A percentile compares a stretch with the other conserved stretches of the same genome.
phyloP scores from a whole-genome alignment of 257 asterid species.

The Verbascum thapsus region DNA sequence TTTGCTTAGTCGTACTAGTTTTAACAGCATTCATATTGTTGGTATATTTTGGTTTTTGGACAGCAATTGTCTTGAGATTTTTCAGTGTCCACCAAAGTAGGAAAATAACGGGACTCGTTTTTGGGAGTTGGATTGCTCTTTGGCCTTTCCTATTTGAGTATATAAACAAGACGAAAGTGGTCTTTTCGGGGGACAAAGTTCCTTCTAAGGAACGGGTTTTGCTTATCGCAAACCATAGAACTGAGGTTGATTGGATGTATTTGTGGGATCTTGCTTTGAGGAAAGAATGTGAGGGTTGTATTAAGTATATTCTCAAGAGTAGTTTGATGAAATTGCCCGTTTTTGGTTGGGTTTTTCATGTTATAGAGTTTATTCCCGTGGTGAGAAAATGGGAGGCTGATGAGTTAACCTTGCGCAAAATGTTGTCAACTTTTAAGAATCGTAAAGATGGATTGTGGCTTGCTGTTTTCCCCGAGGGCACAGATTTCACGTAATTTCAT shows the following conservation, averaged over 20 bases:
- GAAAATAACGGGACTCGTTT: constrained; percentile 55
- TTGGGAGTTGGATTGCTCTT: constrained; percentile 85
- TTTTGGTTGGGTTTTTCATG: constrained; percentile 89
- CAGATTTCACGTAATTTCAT: constrained; percentile 82
- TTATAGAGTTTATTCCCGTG: constrained; percentile 85
- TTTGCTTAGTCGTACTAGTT: constrained; percentile 60
- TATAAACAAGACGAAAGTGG: constrained; percentile 70
- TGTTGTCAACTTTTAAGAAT: constrained; percentile 59
- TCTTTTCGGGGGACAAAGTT: constrained; percentile 78
- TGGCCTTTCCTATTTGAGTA: constrained; percentile 92
- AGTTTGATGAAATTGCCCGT: constrained; percentile 87
- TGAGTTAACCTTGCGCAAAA: constrained; percentile 50
- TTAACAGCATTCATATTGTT: constrained; percentile 73
- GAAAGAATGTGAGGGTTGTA: constrained; percentile 64
- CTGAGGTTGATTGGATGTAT: constrained; percentile 98
- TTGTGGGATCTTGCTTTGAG: constrained; percentile 90
- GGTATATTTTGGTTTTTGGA: constrained; percentile 67
- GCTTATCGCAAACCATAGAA: constrained; percentile 80
- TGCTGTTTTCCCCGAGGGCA: constrained; percentile 93
- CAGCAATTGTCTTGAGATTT: constrained; percentile 58
- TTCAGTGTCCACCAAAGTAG: constrained; percentile 69
- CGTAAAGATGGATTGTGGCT: constrained; percentile 83
- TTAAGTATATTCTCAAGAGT: constrained; percentile 79
- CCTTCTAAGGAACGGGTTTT: constrained; percentile 66
- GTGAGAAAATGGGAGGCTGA: constrained; percentile 92